phyloP scores from a whole-genome alignment of 1,139 yeast species.

The Oligophagozyma castellii region DNA sequence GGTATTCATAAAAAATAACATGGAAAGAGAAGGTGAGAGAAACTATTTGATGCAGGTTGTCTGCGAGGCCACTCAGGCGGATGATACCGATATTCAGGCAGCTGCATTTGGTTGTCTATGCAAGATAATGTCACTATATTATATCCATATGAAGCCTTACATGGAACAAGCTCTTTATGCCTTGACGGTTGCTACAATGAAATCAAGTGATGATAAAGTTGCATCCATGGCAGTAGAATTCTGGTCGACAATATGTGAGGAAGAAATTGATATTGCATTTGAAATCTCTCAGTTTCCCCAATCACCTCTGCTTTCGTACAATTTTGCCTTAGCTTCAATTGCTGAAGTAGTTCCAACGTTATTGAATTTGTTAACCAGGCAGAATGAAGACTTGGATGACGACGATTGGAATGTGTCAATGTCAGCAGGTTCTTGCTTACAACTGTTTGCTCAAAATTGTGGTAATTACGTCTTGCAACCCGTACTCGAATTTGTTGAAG shows the following conservation, averaged over 20 bases:
- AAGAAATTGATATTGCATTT: constrained; percentile 68
- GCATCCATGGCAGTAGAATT: constrained; percentile 98
- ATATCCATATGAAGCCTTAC: constrained; percentile 78
- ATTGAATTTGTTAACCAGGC: constrained; percentile 65
- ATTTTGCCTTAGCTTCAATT: constrained; percentile 76
- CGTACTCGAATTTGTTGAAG: constrained; percentile 69
- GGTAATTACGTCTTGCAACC: constrained; percentile 79
- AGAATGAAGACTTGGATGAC: constrained; percentile 78
- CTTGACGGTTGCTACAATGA: constrained; percentile 86
- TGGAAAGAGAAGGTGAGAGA: constrained; percentile 87
- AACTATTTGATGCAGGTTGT: constrained; percentile 97
- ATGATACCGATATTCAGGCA: constrained; percentile 70
- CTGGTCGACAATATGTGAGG: constrained; percentile 97
- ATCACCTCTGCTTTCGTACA: constrained; percentile 32
- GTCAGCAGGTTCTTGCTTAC: constrained; percentile 98
- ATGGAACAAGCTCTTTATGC: constrained; percentile 96
- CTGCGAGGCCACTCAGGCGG: constrained; percentile 93
- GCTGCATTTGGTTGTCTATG: constrained; percentile 95
- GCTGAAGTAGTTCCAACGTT: constrained; percentile 80
- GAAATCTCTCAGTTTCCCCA: constrained; percentile 50
- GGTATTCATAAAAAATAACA: constrained; percentile 77
- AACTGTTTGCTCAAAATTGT: constrained; percentile 81
- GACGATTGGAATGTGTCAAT: constrained; percentile 97
- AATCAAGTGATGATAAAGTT: constrained; percentile 57
- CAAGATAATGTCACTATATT: constrained; percentile 80